These are phyloP conservation scores for Passalora sequoiae DNA, from an alignment of 2,329 filamentous ascomycete species.

Conservation along the genomic window DNA sequence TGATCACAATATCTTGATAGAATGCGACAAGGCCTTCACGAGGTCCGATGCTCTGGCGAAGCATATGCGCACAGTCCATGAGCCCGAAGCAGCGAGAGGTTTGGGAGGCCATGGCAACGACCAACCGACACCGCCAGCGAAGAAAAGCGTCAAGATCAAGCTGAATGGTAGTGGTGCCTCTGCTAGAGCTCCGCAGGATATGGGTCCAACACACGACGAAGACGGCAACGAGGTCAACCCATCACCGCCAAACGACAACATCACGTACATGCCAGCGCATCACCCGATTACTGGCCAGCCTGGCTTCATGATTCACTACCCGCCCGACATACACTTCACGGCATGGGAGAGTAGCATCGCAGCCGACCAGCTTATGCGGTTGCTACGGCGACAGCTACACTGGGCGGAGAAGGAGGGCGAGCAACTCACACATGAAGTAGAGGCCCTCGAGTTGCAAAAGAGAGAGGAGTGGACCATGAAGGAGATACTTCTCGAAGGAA, in stretches of 20 bases:
- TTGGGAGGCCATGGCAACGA: slow-evolving; percentile 68
- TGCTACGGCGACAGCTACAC: slow-evolving; percentile 59
- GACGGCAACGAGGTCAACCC: slow-evolving; percentile 30
- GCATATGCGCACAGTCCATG: slow-evolving; percentile 97
- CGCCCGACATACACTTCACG: slow-evolving; percentile 57
- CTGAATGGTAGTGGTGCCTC: slow-evolving; percentile 32
- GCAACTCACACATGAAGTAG: slow-evolving; percentile 59
- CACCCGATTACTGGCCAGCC: slow-evolving; percentile 55
- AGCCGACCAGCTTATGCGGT: slow-evolving; percentile 62
- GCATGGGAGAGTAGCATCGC: slow-evolving; percentile 60
- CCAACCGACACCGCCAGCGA: slow-evolving; percentile 47
- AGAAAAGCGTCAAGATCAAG: slow-evolving; percentile 43
- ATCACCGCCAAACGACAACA: slow-evolving; percentile 49
- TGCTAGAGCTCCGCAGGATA: slow-evolving; percentile 20
- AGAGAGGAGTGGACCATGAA: slow-evolving; percentile 74
- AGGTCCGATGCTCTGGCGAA: slow-evolving; percentile 93
- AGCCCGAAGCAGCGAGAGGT: slow-evolving; percentile 75
- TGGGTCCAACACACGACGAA: slow-evolving; percentile 27
- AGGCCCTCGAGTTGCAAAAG: slow-evolving; percentile 60
- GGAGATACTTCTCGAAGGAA: slow-evolving; percentile 70
- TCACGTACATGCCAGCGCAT: slow-evolving; percentile 53
- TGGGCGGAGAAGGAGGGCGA: slow-evolving; percentile 68
- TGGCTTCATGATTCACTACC: slow-evolving; percentile 48
- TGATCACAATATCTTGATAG: too few species aligned
- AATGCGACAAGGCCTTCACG: slow-evolving; percentile 96